Conservation (phyloP, 1,284 basidiomycete genomes). For the Pyrrhoderma lamaoense region DNA sequence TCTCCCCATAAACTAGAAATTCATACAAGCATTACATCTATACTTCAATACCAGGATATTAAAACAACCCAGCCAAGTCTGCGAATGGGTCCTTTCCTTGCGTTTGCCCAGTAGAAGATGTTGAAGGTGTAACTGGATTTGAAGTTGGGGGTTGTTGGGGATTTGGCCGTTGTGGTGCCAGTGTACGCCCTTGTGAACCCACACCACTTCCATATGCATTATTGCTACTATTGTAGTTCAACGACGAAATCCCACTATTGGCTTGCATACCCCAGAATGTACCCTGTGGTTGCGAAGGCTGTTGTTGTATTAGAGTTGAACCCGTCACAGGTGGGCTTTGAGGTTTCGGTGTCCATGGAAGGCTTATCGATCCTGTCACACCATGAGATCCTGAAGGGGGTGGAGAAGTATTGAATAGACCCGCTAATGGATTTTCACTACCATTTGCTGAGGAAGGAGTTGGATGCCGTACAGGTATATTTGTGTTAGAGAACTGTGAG, state of each 20-base stretch:
- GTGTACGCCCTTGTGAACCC: not conserved
- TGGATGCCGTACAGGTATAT: constrained; percentile 21
- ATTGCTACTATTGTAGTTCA: not conserved
- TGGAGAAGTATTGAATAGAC: constrained; percentile 7
- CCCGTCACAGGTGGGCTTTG: constrained; percentile 9
- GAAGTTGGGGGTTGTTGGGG: constrained; percentile 18
- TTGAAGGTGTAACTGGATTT: not conserved
- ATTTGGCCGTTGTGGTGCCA: constrained; percentile 19
- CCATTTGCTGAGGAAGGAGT: constrained; percentile 6
- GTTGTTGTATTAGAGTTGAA: constrained; percentile 3
- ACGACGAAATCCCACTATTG: not conserved
- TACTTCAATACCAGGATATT: constrained; percentile 19
- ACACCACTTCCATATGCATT: not conserved
- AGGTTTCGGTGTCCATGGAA: constrained; percentile 40
- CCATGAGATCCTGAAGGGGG: constrained; percentile 2
- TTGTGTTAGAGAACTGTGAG: constrained; percentile 1
- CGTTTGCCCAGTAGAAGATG: constrained; percentile 19
- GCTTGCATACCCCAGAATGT: constrained; percentile 13
- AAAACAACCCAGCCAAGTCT: constrained; percentile 71
- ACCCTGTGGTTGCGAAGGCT: constrained; percentile 10
- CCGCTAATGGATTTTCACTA: constrained; percentile 10
- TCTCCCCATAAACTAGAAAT: too few relatives aligned
- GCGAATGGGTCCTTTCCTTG: constrained; percentile 75
- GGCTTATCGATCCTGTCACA: constrained; percentile 39
- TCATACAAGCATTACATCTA: too few relatives aligned